phyloP scores from a whole-genome alignment of 352 stramenopile genomes.

The Pythium pyrilobum region DNA sequence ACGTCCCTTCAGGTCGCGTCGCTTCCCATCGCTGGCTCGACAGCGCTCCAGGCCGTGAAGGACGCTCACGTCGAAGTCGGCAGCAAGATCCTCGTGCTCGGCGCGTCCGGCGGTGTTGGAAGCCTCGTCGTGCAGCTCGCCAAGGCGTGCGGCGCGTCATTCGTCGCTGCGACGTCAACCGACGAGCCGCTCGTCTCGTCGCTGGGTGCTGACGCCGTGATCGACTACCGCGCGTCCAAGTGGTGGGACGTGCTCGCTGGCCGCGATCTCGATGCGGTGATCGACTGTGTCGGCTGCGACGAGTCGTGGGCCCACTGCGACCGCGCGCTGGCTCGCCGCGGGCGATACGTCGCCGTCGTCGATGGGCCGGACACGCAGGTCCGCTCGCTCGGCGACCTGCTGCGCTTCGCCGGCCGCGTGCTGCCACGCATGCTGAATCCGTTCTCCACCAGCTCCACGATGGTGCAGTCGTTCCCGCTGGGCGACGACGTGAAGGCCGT shows the following conservation, averaged over 20 bases:
- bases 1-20: conserved; percentile 21
- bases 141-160: conserved; percentile 38
- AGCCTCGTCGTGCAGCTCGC: conserved; percentile 68
- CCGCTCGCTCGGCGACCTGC: conserved; percentile 19
- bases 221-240: conserved; percentile 44
- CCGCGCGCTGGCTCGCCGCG: conserved; percentile 10
- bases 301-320: conserved; percentile 31
- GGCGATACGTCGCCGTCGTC: conserved; percentile 34
- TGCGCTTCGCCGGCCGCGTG: conserved; percentile 19
- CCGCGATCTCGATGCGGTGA: conserved; percentile 28
- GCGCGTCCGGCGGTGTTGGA: conserved; percentile 71
- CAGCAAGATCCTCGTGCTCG: conserved; percentile 71
- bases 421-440: conserved; percentile 24
- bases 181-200: conserved; percentile 33
- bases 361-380: conserved; percentile 22
- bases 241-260: conserved; percentile 37
- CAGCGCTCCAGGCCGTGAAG: conserved; percentile 28
- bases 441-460: conserved; percentile 28
- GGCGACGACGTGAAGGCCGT: conserved; percentile 35
- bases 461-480: conserved; percentile 30
- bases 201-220: conserved; percentile 42
- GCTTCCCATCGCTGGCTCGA: conserved; percentile 27
- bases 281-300: conserved; percentile 37
- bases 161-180: conserved; percentile 55
- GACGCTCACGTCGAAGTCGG: conserved; percentile 25